Conservation (phyloP, 2,329 filamentous ascomycete species). For the Talaromyces funiculosus region DNA sequence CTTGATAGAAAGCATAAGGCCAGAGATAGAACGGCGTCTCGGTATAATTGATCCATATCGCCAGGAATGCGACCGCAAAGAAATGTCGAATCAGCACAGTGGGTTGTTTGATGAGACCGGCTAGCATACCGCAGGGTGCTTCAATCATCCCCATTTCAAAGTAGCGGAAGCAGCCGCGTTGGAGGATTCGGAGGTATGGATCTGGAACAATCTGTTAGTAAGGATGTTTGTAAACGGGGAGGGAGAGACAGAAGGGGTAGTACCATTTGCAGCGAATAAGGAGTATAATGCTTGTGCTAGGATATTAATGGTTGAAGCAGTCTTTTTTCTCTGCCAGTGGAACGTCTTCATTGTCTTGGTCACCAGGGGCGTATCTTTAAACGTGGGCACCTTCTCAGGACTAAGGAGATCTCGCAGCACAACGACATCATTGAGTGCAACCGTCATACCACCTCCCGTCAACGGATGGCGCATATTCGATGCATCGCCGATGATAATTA, state of each 20-base stretch:
- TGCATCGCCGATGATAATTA: conserved; percentile 84
- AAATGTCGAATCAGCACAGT: conserved; percentile 83
- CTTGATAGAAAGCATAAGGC: conserved; percentile 61
- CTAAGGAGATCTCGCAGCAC: conserved; percentile 68
- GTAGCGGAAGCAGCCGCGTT: conserved; percentile 87
- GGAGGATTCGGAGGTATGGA: conserved; percentile 68
- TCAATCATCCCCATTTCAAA: conserved; percentile 71
- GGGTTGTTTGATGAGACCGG: conserved; percentile 72
- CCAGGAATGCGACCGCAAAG: conserved; percentile 84
- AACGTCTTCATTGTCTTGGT: conserved; percentile 65
- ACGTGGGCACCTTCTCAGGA: conserved; percentile 60
- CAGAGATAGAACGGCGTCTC: conserved; percentile 50
- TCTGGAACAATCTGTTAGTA: conserved; percentile 36
- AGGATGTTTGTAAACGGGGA: background rate
- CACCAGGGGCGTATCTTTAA: conserved; percentile 64
- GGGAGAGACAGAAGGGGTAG: conserved; percentile 15
- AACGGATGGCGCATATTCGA: conserved; percentile 99
- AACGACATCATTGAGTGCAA: conserved; percentile 88
- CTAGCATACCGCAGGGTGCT: conserved; percentile 75
- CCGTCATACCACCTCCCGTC: conserved; percentile 96
- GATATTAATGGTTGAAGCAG: conserved; percentile 90
- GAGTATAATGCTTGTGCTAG: conserved; percentile 91
- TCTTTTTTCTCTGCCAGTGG: conserved; percentile 79
- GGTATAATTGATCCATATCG: conserved; percentile 65
- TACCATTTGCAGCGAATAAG: conserved; percentile 77